These are phyloP conservation scores for Penicillium sp. DNA, from an alignment of 2,329 filamentous ascomycete genomes.

Conservation along the genomic window DNA sequence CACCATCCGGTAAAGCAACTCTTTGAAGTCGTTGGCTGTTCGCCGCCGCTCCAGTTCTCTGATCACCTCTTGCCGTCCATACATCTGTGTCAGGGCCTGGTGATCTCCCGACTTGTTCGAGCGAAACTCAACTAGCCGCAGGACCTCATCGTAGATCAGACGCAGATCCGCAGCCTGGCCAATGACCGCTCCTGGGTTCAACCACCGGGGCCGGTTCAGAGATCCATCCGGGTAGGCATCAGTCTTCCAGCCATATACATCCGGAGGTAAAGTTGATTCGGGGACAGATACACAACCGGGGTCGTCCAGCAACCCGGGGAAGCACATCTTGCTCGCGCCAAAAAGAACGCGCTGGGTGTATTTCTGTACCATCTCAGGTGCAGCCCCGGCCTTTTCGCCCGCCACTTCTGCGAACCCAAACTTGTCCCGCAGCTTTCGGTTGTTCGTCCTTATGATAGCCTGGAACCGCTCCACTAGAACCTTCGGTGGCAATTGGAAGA, in stretches of 20 bases:
- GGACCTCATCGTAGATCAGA: conserved; percentile 45
- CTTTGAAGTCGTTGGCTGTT: conserved; percentile 34
- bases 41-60: conserved; percentile 44
- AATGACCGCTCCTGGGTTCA: conserved; percentile 51
- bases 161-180: conserved; percentile 52
- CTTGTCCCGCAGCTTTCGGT: conserved; percentile 50
- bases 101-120: conserved; percentile 41
- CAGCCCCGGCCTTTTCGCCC: conserved; percentile 15
- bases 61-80: conserved; percentile 53
- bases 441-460: conserved; percentile 52
- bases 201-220: conserved; percentile 47
- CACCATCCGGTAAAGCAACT: conserved; percentile 39
- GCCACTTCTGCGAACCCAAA: conserved; percentile 45
- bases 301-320: conserved; percentile 42
- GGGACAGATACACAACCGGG: conserved; percentile 55
- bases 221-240: conserved; percentile 38
- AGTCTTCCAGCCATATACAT: conserved; percentile 49
- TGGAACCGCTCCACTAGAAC: conserved; percentile 64
- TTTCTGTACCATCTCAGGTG: conserved; percentile 34
- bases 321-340: conserved; percentile 55
- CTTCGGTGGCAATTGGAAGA: conserved; percentile 64
- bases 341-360: conserved; percentile 57
- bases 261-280: conserved; percentile 49
- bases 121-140: conserved; percentile 38
- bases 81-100: conserved; percentile 52